Evolutionary conservation across 2,329 filamentous ascomycete species (phyloP), one percentile per base, ranked within the genome.

Genomic region (Davidsoniella virescens): DNA sequence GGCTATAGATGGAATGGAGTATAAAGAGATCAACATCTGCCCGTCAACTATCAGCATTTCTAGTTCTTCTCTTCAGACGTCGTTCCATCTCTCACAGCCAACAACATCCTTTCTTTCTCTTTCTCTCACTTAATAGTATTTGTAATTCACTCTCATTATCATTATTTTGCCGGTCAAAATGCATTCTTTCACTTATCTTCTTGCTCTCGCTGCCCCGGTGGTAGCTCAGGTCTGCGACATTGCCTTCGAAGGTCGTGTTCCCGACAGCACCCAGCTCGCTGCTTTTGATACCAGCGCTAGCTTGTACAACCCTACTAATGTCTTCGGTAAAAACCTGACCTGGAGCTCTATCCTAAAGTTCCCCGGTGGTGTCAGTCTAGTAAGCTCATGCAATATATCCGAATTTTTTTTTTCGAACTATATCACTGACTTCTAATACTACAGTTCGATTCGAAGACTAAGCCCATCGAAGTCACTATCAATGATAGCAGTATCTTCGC

Each of bases 401-500:
- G 55, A 14, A 26, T 16, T n/a, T 16, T 23, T 16, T n/a, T 16
- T 23, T 14, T 40, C 12, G 26, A 29, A 26, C 33, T 17, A 18
- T 14, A 25, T 25, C 12, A 43, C 44, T 51, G 46, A 52, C 47
- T 47, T 29, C 7, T 38, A 23, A 5, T 14, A 12, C 6, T 50
- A 20, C 38, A 55, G 60, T 75, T 75, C 56, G 71, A 75, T 47
- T 56, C 55, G 14, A 61, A 63, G 43, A 64, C 65, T 41, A 61
- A 67, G 33, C 63, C 75, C 4, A 55, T 77, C 18, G 72, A 74
- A 57, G 70, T 77, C 8, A 76, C 72, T 39, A 70, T 79, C 59
- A 69, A 59, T 52, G 76, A 80, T 60, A 57, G 68, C 53, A 77
- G 73, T 56, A 78, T 81, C 61, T 81, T 80, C 62, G 64, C 65